phyloP scores from a whole-genome alignment of 257 asterid genomes.

The Fraxinus americana region DNA sequence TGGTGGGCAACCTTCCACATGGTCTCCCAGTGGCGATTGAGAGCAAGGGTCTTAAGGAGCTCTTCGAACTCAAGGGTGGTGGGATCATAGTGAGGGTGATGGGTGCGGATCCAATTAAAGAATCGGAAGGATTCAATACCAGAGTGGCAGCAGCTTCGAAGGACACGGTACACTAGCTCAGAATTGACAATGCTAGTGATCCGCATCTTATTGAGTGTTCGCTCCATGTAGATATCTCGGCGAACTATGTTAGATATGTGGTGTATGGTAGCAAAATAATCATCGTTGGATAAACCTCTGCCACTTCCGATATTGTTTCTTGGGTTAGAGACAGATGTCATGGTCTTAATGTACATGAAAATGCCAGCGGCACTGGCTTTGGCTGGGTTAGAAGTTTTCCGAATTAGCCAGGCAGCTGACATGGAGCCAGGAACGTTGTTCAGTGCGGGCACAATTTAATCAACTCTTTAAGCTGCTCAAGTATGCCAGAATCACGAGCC shows the following conservation, averaged over 20 bases:
- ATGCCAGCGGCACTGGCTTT: constrained; percentile 1
- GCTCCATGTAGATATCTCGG: constrained; percentile 83
- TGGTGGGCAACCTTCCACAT: constrained; percentile 95
- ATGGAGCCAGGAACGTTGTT: neutral
- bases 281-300: constrained; percentile 65
- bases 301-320: constrained; percentile 35
- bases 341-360: constrained; percentile 30
- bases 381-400: constrained; percentile 26
- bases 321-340: constrained; percentile 27
- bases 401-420: constrained; percentile 29
- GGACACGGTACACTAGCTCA: constrained; percentile 82
- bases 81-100: constrained; percentile 88
- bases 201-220: constrained; percentile 87
- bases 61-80: constrained; percentile 90
- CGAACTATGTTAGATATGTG: constrained; percentile 94
- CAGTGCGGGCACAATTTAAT: neutral
- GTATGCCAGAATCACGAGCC: constrained; percentile 49
- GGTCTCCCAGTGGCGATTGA: constrained; percentile 85
- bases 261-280: constrained; percentile 86
- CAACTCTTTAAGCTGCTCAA: constrained; percentile 63
- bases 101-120: constrained; percentile 88
- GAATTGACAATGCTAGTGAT: constrained; percentile 74
- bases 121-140: constrained; percentile 96
- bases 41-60: constrained; percentile 80
- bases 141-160: constrained; percentile 68